Percentiles rank a stretch among this genome's conserved stretches.
phyloP scores from a whole-genome alignment of 495 filamentous ascomycete species.

The Aspergillus steynii region DNA sequence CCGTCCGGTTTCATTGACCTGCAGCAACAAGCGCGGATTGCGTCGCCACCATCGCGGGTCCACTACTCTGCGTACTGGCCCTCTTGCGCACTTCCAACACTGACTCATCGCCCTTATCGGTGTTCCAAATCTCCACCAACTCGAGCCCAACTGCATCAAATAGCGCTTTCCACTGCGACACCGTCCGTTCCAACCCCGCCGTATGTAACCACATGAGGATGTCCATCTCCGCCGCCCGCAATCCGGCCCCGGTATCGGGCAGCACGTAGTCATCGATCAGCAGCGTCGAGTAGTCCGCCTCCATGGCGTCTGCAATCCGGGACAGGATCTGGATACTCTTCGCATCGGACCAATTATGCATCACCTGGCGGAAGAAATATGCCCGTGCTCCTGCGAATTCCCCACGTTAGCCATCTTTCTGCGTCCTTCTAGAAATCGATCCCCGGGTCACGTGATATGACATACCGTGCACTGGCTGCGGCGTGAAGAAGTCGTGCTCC shows the following conservation, averaged over 20 bases:
- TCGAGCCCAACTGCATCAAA: slow-evolving; percentile 36
- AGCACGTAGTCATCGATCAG: slow-evolving; percentile 43
- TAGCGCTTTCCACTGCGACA: slow-evolving; percentile 35
- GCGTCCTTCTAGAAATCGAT: not conserved
- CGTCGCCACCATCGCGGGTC: not conserved
- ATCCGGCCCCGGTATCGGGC: slow-evolving; percentile 33
- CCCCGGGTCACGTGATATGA: not conserved
- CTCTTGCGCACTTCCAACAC: slow-evolving; percentile 11
- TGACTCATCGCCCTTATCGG: slow-evolving; percentile 14
- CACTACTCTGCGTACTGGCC: not conserved
- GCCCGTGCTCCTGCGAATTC: slow-evolving; percentile 33
- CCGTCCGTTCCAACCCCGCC: slow-evolving; percentile 37
- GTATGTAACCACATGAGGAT: slow-evolving; percentile 39
- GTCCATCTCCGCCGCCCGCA: slow-evolving; percentile 33
- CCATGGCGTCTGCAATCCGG: slow-evolving; percentile 31
- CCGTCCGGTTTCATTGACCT: not conserved
- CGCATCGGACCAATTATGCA: slow-evolving; percentile 39
- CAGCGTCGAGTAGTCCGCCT: slow-evolving; percentile 43
- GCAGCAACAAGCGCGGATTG: not conserved
- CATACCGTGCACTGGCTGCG: slow-evolving; percentile 46
- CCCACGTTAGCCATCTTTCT: not conserved
- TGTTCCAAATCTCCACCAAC: slow-evolving; percentile 34
- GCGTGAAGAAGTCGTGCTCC: slow-evolving; percentile 44
- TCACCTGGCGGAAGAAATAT: slow-evolving; percentile 43
- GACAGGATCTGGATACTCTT: slow-evolving; percentile 25